Base-by-base conservation (phyloP, 495 filamentous ascomycete genomes). In the Cetradonia linearis region DNA sequence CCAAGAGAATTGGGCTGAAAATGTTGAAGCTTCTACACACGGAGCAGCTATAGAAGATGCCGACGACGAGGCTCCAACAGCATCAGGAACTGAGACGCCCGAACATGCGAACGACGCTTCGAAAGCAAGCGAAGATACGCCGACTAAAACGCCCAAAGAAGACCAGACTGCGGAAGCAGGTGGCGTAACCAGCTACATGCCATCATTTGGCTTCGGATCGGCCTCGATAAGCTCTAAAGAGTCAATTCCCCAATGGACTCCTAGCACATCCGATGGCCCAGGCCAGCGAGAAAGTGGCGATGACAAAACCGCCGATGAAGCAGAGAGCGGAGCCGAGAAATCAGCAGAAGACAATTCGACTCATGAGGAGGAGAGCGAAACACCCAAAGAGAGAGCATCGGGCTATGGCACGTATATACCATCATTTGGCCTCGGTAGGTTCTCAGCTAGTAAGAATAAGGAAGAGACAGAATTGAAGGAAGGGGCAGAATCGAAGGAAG, bases 111-210 rank as follows among this genome's bases (percentile, higher is more conserved):
- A 37, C 20, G 34, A 37, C 8, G 46, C 57, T 40, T 18, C 36
- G 8, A 52, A 37, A 34, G 34, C 36, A 14, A 34, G n/a, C 33
- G 56, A 28, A 6, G 47, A 53, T 6, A 55, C 28, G 14, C 23
- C 48, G 13, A 54, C 42, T 18, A 33, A 59, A 20, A 28, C 33
- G n/a, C 13, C 25, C 10, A 44, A 40, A 3, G 28, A 61, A 18
- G 38, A 47, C 31, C 52, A 55, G 55, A 55, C 36, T 37, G 38
- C 30, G 23, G 61, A 53, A 11, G 25, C 54, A 55, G 38, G 55
- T 1, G 59, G 52, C 10, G 40, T 55, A 33, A 55, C 63, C 18
- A 62, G 59, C 37, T 65, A 65, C 42, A 61, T 65, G 5, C 63
- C 63, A 18, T 65, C 63, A 14, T 62, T 65, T n/a, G 59, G 59